A percentile compares a stretch with the other conserved stretches of the same genome.
These are phyloP conservation scores for Suillus subluteus DNA, from an alignment of 768 basidiomycete genomes.

Conservation along the genomic window DNA sequence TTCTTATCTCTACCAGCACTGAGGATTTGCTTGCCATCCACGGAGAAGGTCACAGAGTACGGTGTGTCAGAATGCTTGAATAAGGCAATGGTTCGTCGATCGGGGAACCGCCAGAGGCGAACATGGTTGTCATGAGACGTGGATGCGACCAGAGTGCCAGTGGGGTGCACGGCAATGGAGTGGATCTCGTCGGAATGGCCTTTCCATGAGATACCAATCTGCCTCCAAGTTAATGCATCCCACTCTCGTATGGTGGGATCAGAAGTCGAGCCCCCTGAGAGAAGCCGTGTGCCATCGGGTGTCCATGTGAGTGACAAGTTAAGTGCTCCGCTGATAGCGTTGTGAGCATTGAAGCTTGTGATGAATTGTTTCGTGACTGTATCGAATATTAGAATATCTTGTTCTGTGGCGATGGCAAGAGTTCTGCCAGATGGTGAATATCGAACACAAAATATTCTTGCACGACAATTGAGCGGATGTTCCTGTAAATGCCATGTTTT, in stretches of 20 bases:
- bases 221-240: not conserved
- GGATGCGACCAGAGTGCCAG: not conserved
- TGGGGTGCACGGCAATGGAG: not conserved
- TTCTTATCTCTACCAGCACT: not conserved
- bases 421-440: not conserved
- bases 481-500: not conserved
- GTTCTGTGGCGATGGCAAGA: not conserved
- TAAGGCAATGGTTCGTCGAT: not conserved
- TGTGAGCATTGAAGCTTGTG: not conserved
- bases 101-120: not conserved
- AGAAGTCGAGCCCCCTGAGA: not conserved
- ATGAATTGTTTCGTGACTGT: not conserved
- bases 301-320: not conserved
- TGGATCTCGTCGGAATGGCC: too few species aligned
- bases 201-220: too few species aligned
- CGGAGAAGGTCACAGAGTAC: not conserved
- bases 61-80: not conserved
- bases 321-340: not conserved
- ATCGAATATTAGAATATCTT: not conserved
- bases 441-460: not conserved
- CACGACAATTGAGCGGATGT: not conserved
- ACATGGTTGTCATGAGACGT: not conserved
- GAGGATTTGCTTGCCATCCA: not conserved
- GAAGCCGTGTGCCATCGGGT: not conserved
- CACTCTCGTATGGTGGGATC: slow-evolving; percentile 1